These are phyloP conservation scores for Danielia oregonensis DNA, from an alignment of 805 yeast species.

Conservation along the genomic window DNA sequence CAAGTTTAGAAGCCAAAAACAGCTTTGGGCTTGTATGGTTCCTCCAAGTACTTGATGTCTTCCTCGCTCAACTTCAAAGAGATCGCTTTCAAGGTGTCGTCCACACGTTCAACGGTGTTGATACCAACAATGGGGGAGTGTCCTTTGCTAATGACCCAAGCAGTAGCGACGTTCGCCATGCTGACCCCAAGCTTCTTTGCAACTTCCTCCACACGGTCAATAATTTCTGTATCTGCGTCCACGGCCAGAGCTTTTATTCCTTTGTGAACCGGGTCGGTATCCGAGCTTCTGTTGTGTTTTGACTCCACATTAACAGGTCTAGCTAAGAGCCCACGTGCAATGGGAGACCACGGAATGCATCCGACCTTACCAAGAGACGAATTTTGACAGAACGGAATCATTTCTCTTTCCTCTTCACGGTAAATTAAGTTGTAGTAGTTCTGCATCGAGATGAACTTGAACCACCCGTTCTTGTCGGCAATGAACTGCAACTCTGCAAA, in stretches of 20 bases:
- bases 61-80: conserved; percentile 35
- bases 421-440: conserved; percentile 52
- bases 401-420: conserved; percentile 65
- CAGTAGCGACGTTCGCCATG: conserved; percentile 53
- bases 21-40: conserved; percentile 25
- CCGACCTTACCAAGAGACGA: conserved; percentile 48
- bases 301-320: conserved; percentile 33
- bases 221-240: conserved; percentile 23
- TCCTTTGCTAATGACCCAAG: conserved; percentile 54
- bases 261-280: conserved; percentile 1
- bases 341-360: conserved; percentile 59
- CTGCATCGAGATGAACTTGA: conserved; percentile 58
- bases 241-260: no score
- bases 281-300: conserved; percentile 1
- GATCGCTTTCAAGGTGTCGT: conserved; percentile 47
- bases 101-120: conserved; percentile 44
- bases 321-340: conserved; percentile 52
- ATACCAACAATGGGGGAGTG: conserved; percentile 54
- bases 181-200: conserved; percentile 43
- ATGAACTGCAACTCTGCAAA: conserved; percentile 51
- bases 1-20: no score
- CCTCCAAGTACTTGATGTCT: conserved; percentile 36
- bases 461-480: conserved; percentile 57
- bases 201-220: conserved; percentile 52
- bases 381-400: conserved; percentile 47